Percentiles rank a stretch among this genome's conserved stretches.
phyloP scores from a whole-genome alignment of 495 filamentous ascomycete genomes.

The Penicillium nucicola region DNA sequence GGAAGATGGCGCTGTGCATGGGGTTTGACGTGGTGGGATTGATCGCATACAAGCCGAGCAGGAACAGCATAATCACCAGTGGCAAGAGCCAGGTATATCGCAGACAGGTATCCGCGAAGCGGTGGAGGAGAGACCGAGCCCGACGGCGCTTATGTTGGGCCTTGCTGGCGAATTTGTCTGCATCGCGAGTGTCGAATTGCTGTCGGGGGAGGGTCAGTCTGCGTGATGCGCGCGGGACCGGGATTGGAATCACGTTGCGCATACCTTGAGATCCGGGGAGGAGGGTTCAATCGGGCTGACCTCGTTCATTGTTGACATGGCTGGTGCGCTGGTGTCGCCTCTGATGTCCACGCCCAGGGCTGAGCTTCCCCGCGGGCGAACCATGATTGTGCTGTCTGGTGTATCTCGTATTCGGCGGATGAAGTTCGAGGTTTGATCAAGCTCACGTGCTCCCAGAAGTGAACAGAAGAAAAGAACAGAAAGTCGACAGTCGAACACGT shows the following conservation, averaged over 20 bases:
- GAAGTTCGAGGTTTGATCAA: not conserved
- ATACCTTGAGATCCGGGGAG: slow-evolving; percentile 40
- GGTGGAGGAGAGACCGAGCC: slow-evolving; percentile 59
- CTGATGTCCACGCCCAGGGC: slow-evolving; percentile 51
- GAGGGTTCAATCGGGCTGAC: slow-evolving; percentile 43
- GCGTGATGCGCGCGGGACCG: not conserved
- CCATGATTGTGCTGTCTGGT: slow-evolving; percentile 25
- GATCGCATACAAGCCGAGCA: slow-evolving; percentile 67
- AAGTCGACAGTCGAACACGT: not conserved
- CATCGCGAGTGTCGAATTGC: slow-evolving; percentile 16
- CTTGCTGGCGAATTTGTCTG: slow-evolving; percentile 34
- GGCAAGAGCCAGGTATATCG: slow-evolving; percentile 82
- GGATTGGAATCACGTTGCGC: not conserved
- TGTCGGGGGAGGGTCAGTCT: slow-evolving; percentile 11
- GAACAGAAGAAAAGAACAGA: not conserved
- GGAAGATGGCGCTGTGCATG: slow-evolving; percentile 82
- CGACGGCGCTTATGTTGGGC: slow-evolving; percentile 47
- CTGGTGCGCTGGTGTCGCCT: slow-evolving; percentile 50
- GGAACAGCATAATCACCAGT: slow-evolving; percentile 61
- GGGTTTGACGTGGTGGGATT: slow-evolving; percentile 83
- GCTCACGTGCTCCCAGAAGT: not conserved
- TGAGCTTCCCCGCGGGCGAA: slow-evolving; percentile 45
- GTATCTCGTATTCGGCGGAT: not conserved
- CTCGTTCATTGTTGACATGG: slow-evolving; percentile 52
- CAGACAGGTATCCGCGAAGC: slow-evolving; percentile 62